Conservation (phyloP, 2,329 filamentous ascomycete genomes). For the Aspergillus phoenicis region DNA sequence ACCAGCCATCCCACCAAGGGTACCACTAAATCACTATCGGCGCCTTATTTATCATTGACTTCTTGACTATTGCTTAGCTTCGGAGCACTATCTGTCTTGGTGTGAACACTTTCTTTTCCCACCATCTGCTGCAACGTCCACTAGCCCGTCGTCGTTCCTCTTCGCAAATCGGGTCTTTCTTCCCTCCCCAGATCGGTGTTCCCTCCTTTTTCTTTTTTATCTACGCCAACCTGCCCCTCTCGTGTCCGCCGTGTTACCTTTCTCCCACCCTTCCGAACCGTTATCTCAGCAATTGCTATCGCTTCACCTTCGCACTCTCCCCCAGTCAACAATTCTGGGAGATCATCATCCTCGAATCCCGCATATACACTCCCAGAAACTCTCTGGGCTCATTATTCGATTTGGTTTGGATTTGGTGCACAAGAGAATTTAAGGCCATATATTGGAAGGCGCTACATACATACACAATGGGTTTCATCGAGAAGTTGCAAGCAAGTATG, state of each 20-base stretch:
- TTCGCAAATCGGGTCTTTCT: neutral
- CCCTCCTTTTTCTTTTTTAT: neutral
- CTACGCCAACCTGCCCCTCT: neutral
- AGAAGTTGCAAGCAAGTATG: constrained; percentile 55
- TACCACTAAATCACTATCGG: neutral
- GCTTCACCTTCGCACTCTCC: neutral
- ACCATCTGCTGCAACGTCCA: constrained; percentile 5
- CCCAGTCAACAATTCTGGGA: neutral
- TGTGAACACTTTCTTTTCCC: neutral
- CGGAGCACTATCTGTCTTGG: constrained; percentile 9
- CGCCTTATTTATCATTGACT: constrained; percentile 8
- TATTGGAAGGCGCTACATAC: neutral
- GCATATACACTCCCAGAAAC: neutral
- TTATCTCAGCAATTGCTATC: neutral
- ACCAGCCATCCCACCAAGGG: neutral
- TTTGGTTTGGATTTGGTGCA: neutral
- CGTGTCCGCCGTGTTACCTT: neutral
- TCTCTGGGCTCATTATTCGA: neutral
- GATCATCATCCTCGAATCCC: neutral
- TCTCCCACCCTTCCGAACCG: neutral
- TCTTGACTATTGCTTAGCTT: neutral
- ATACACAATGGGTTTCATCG: constrained; percentile 52
- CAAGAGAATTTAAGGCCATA: neutral
- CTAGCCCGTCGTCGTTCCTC: neutral
- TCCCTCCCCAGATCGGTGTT: neutral